Conservation (phyloP, 495 filamentous ascomycete species). For the Pseudoneurospora amorphoporcata region DNA sequence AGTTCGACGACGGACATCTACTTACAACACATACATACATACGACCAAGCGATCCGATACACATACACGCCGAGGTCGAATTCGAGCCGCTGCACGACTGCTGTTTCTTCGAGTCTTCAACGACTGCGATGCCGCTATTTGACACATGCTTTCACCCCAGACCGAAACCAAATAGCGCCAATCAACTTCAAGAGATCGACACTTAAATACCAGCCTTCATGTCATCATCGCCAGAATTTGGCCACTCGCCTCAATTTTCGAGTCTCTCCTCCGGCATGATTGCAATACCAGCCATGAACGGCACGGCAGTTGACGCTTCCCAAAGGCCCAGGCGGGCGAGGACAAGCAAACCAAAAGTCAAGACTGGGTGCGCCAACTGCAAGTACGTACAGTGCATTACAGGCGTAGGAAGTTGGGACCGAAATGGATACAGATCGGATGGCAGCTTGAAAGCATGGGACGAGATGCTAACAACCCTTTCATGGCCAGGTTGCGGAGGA, state of each 20-base stretch:
- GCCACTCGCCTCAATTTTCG: not conserved
- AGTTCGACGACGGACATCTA: not conserved
- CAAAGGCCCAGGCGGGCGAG: slow-evolving; percentile 26
- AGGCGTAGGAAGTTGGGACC: not conserved
- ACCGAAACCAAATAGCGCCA: not conserved
- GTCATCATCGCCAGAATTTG: not conserved
- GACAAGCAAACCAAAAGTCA: slow-evolving; percentile 41
- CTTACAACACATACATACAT: not conserved
- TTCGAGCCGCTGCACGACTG: not conserved
- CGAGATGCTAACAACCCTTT: not conserved
- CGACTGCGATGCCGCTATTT: not conserved
- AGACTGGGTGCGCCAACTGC: slow-evolving; percentile 48
- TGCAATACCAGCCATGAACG: not conserved
- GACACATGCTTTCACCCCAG: not conserved
- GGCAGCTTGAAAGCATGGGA: not conserved
- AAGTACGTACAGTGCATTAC: slow-evolving; percentile 30
- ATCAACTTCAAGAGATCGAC: not conserved
- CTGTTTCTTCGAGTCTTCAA: not conserved
- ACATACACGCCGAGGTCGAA: not conserved
- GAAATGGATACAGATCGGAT: not conserved
- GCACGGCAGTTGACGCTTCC: slow-evolving; percentile 6
- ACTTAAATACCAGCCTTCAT: not conserved
- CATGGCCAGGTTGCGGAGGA: slow-evolving; percentile 42
- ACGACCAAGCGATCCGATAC: not conserved
- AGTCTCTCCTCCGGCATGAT: not conserved